phyloP scores from a whole-genome alignment of 1,284 basidiomycete species.

The Trichosporon inkin region DNA sequence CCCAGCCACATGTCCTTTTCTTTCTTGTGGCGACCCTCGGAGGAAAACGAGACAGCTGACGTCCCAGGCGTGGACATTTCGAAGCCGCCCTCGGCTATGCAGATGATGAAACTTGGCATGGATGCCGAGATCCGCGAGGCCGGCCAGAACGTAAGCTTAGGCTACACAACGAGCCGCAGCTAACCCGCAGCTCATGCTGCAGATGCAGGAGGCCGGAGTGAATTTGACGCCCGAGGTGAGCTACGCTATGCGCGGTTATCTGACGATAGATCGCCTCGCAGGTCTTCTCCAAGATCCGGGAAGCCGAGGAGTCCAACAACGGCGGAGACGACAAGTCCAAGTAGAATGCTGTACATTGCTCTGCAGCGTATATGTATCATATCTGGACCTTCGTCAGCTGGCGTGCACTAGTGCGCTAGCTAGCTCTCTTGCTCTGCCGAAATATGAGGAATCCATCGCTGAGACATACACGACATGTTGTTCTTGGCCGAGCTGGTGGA shows the following conservation, averaged over 20 bases:
- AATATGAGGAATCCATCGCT: too few relatives aligned
- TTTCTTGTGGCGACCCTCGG: neutral
- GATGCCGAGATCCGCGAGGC: conserved; percentile 40
- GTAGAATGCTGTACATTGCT: neutral
- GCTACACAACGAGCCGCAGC: neutral
- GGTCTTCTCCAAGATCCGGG: conserved; percentile 22
- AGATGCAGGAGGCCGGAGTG: conserved; percentile 40
- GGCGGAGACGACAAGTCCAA: conserved; percentile 7
- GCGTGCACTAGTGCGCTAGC: neutral
- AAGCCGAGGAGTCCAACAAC: conserved; percentile 7
- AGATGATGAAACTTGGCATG: conserved; percentile 42
- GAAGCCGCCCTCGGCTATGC: conserved; percentile 32
- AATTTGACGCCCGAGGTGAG: conserved; percentile 35
- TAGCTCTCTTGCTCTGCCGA: too few relatives aligned
- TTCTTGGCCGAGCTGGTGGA: too few relatives aligned
- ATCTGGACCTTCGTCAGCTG: neutral
- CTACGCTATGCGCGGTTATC: neutral
- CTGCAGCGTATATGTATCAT: neutral
- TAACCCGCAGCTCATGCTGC: conserved; percentile 32
- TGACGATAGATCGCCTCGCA: conserved; percentile 18
- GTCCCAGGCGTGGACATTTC: conserved; percentile 36
- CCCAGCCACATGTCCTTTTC: neutral
- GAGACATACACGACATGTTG: too few relatives aligned
- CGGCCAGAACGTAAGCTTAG: conserved; percentile 32
- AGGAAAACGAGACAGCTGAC: neutral